Percentiles rank a stretch among this genome's conserved stretches.
Conservation (phyloP, 805 yeast species). For the Pichia manshurica region DNA sequence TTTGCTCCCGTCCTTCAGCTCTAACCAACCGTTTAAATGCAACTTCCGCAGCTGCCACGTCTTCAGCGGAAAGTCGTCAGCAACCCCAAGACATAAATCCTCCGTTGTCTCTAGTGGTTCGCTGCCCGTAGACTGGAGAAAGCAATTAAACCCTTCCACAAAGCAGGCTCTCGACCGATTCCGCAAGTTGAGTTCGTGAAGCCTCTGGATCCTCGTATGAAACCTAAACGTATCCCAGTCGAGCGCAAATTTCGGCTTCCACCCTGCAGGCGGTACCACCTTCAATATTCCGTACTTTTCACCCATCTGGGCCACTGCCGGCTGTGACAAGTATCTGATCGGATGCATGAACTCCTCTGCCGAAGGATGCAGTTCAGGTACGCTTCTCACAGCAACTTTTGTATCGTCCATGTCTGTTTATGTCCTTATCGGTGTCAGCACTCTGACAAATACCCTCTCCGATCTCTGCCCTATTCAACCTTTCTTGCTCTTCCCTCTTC, state of each 20-base stretch:
- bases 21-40: conserved; percentile 16
- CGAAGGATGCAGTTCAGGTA: conserved; percentile 45
- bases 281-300: conserved; percentile 46
- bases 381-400: conserved; percentile 14
- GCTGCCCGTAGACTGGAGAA: conserved; percentile 39
- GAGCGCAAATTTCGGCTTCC: conserved; percentile 53
- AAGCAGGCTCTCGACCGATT: conserved; percentile 62
- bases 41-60: background rate
- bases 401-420: no score
- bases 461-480: no score
- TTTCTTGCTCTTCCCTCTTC: no score
- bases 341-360: conserved; percentile 44
- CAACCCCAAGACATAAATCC: conserved; percentile 15
- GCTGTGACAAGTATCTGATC: conserved; percentile 40
- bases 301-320: conserved; percentile 38
- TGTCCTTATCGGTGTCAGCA: no score
- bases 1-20: conserved; percentile 14
- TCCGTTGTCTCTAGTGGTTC: conserved; percentile 6
- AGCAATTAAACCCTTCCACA: conserved; percentile 55
- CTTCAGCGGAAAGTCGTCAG: conserved; percentile 1
- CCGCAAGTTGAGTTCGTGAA: conserved; percentile 57
- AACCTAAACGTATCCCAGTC: conserved; percentile 50
- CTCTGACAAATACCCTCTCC: no score
- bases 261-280: conserved; percentile 45
- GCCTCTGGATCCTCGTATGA: conserved; percentile 61